Percentiles rank a stretch among this genome's conserved stretches.
Evolutionary conservation across 2,329 filamentous ascomycete species (phyloP).

Genomic region (Fusarium sp.): DNA sequence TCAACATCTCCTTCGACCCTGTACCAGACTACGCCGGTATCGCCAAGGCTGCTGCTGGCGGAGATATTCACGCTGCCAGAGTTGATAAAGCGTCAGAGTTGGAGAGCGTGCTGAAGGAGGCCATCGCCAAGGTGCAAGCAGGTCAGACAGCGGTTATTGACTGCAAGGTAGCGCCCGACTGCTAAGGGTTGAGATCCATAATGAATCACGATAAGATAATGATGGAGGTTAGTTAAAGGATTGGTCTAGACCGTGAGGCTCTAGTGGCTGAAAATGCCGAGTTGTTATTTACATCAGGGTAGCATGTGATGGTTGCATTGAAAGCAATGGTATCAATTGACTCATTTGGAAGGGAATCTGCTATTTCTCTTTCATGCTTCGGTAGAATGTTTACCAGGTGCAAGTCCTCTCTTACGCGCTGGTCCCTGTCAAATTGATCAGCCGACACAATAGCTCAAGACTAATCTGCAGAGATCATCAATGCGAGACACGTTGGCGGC

Average conservation of each 20-base stretch:
- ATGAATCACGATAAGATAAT: conserved; percentile 34
- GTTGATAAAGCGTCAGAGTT: conserved; percentile 65
- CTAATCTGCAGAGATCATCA: conserved; percentile 11
- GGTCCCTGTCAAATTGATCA: conserved; percentile 30
- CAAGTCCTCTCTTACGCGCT: not conserved
- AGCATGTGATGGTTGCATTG: conserved; percentile 29
- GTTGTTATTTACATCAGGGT: conserved; percentile 11
- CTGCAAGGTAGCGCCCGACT: conserved; percentile 64
- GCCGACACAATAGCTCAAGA: conserved; percentile 5
- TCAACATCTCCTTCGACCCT: conserved; percentile 73
- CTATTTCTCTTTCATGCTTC: not conserved
- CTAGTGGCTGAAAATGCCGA: not conserved
- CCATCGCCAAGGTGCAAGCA: conserved; percentile 65
- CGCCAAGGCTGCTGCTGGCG: conserved; percentile 71
- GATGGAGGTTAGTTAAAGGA: not conserved
- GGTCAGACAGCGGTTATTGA: conserved; percentile 70
- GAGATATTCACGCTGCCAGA: conserved; percentile 65
- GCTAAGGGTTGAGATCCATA: conserved; percentile 47
- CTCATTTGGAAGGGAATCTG: no score
- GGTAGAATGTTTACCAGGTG: not conserved
- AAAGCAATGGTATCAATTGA: conserved; percentile 1
- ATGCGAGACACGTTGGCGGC: conserved; percentile 22
- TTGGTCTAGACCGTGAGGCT: conserved; percentile 13
- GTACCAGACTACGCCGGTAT: conserved; percentile 73
- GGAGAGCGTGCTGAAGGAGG: conserved; percentile 63